Evolutionary conservation across 306 rosid species (phyloP).

Genomic region (Canavalia ensiformis): DNA sequence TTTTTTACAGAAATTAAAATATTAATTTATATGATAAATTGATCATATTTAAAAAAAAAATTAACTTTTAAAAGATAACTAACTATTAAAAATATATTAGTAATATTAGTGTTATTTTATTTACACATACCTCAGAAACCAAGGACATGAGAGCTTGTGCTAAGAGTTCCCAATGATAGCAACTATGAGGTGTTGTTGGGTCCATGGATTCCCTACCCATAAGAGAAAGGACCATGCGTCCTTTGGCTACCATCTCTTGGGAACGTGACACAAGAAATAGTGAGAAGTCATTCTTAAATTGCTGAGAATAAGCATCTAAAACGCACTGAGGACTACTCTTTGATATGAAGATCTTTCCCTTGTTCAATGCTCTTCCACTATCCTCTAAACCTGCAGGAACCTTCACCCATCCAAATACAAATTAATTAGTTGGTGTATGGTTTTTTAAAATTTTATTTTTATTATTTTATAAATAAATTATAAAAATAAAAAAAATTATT

Average conservation of each 20-base stretch:
- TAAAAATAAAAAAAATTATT: too few relatives aligned
- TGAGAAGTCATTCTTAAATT: conserved; percentile 66
- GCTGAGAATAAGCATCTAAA: conserved; percentile 63
- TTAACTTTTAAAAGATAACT: too few relatives aligned
- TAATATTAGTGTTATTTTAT: too few relatives aligned
- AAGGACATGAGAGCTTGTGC: conserved; percentile 66
- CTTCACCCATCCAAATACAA: conserved; percentile 19
- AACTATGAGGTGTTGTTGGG: conserved; percentile 58
- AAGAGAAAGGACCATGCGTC: conserved; percentile 74
- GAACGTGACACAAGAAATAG: conserved; percentile 64
- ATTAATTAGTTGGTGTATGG: too few relatives aligned
- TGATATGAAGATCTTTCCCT: conserved; percentile 76
- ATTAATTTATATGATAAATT: too few relatives aligned
- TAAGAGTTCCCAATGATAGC: conserved; percentile 77
- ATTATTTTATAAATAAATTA: too few relatives aligned
- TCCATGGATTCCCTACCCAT: conserved; percentile 67
- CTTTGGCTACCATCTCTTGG: conserved; percentile 59
- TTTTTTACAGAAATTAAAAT: too few relatives aligned
- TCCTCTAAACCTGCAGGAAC: conserved; percentile 57
- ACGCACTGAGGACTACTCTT: conserved; percentile 69
- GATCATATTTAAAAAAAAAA: too few relatives aligned
- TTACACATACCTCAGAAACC: conserved; percentile 63
- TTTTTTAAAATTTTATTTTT: too few relatives aligned
- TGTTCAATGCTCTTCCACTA: conserved; percentile 51
- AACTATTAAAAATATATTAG: too few relatives aligned